These are phyloP conservation scores for Haematococcus sp. DNA, from an alignment of 139 green algal species.

Conservation along the genomic window DNA sequence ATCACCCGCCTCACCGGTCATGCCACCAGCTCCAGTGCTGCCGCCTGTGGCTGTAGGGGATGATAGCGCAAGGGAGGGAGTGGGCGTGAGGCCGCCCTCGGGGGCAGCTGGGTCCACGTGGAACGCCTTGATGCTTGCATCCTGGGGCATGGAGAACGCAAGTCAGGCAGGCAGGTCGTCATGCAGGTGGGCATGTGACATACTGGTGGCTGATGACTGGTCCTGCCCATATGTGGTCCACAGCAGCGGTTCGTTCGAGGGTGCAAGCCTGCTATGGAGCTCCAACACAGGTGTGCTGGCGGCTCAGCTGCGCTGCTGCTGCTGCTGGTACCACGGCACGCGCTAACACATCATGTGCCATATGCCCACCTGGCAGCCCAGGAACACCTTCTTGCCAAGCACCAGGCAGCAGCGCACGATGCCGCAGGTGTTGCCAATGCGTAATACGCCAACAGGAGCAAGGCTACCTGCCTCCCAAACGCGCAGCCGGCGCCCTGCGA, in stretches of 20 bases:
- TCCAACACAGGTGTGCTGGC: too few species aligned
- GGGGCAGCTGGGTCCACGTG: background rate
- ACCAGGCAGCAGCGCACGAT: constrained; percentile 46
- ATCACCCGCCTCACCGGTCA: background rate
- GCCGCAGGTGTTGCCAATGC: constrained; percentile 37
- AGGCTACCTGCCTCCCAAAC: constrained; percentile 54
- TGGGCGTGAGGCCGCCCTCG: background rate
- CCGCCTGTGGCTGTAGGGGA: background rate
- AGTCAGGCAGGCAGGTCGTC: too few species aligned
- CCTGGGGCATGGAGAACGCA: background rate
- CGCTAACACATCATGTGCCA: constrained; percentile 7
- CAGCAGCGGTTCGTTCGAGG: too few species aligned
- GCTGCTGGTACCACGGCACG: too few species aligned
- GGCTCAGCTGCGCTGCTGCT: too few species aligned
- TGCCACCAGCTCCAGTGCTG: background rate
- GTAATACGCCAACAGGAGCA: constrained; percentile 2
- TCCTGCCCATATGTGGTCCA: too few species aligned
- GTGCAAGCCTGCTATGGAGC: too few species aligned
- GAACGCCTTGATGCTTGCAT: constrained; percentile 8
- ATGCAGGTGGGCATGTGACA: too few species aligned
- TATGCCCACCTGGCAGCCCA: constrained; percentile 5
- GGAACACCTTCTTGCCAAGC: background rate
- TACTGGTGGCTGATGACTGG: too few species aligned
- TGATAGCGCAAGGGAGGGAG: background rate
- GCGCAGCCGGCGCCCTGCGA: constrained; percentile 66